Base-by-base conservation (phyloP, 225 moss, liverwort and hornwort species). In the Straminergon stramineum region DNA sequence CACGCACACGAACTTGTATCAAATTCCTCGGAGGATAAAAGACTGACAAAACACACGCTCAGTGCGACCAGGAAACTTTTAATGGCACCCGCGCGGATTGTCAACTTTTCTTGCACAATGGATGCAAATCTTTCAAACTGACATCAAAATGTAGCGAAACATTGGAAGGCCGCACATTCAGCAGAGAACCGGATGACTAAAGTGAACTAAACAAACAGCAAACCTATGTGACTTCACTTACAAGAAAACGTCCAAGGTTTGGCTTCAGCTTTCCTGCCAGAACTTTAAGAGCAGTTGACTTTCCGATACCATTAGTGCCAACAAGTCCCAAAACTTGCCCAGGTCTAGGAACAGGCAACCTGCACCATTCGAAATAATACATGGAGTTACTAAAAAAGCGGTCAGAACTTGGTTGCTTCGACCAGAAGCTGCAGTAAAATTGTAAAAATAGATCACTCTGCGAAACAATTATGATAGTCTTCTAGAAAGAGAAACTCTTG, bases 211-310 rank as follows among this genome's bases (percentile, higher is more conserved):
- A 63, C 17, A 39, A 23, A 67, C 12, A n/a, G 64, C 1, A 43
- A 41, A 60, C 45, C 21, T 30, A 13, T 52, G 16, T 7, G 63
- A 69, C 34, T 43, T 61, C 31, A 93, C 96, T 94, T 90, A 99
- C 99, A 75, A 95, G 86, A 73, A 99, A 99, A 83, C 99, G 95
- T 64, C 99, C 99, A 73, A 99, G 96, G 87, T 99, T 99, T 37
- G 99, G 99, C 90, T 99, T 99, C 31, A 99, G 90, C 93, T 97
- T 99, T 90, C 99, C 99, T 57, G 99, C 99, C 90, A 99, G 88
- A n/a, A 99, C 99, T 91, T 99, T 99, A 48, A 99, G 92, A 56
- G 99, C 99, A 89, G 99, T 99, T 75, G 99, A 99, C 89, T 99
- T 99, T 17, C 99, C 99, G 51, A 99, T 99, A 79, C 99, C 99